These are phyloP conservation scores for Exutisphaerella laricina DNA, from an alignment of 2,329 filamentous ascomycete species.

Conservation along the genomic window DNA sequence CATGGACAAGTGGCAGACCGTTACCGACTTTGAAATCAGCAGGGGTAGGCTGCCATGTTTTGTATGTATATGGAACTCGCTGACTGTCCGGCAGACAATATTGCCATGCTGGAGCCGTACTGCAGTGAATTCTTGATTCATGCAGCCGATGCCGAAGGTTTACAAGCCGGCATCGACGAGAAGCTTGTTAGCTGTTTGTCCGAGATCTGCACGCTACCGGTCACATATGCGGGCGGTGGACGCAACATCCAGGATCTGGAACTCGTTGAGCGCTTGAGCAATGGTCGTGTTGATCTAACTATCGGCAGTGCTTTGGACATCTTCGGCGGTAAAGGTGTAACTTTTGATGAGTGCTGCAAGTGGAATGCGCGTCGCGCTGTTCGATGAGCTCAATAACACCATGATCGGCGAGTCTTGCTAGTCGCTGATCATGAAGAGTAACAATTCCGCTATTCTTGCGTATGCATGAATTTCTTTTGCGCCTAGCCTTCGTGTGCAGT, in stretches of 20 bases:
- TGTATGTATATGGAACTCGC: background rate
- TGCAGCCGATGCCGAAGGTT: constrained; percentile 90
- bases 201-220: constrained; percentile 82
- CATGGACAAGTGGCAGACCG: constrained; percentile 98
- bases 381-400: too few species aligned
- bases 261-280: constrained; percentile 70
- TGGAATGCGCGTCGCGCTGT: constrained; percentile 58
- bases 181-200: constrained; percentile 70
- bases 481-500: too few species aligned
- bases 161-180: constrained; percentile 87
- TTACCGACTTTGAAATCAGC: constrained; percentile 92
- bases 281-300: constrained; percentile 80
- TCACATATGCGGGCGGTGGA: constrained; percentile 96
- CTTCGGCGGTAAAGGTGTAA: constrained; percentile 83
- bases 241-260: constrained; percentile 76
- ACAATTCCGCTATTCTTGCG: too few species aligned
- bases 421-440: too few species aligned
- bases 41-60: constrained; percentile 53
- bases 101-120: constrained; percentile 75
- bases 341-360: constrained; percentile 77
- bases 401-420: too few species aligned
- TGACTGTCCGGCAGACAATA: constrained; percentile 57
- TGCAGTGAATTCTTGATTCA: constrained; percentile 97
- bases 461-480: too few species aligned
- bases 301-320: constrained; percentile 96